A percentile compares a stretch with the other conserved stretches of the same genome.
phyloP scores from a whole-genome alignment of 768 basidiomycete species.

The Termitomyces sp. region DNA sequence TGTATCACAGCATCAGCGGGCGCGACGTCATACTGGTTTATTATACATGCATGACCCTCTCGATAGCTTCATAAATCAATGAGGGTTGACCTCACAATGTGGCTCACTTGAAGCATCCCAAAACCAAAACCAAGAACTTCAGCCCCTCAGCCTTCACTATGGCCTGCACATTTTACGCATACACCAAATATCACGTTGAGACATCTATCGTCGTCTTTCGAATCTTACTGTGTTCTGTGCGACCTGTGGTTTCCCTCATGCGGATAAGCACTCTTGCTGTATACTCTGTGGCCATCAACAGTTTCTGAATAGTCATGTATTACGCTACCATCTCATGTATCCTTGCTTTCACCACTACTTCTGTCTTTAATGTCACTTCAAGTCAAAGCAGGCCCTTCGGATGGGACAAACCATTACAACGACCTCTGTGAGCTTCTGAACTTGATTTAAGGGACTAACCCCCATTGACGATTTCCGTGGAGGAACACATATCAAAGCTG shows the following conservation, averaged over 20 bases:
- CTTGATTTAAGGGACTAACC: too few species aligned
- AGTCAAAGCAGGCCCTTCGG: conserved; percentile 13
- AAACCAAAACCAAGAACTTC: background rate
- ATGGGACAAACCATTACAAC: too few species aligned
- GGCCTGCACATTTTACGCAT: background rate
- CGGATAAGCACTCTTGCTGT: conserved; percentile 15
- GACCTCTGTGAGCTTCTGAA: too few species aligned
- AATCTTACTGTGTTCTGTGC: conserved; percentile 17
- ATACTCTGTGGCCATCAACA: conserved; percentile 13
- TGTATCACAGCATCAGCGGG: background rate
- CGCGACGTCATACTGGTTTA: background rate
- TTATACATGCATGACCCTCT: too few species aligned
- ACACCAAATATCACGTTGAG: background rate
- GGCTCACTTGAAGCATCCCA: background rate
- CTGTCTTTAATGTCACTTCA: conserved; percentile 16
- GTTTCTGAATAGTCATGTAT: conserved; percentile 16
- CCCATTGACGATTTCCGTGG: too few species aligned
- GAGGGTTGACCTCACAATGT: background rate
- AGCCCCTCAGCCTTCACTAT: background rate
- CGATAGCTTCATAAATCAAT: too few species aligned
- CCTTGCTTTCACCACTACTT: conserved; percentile 19
- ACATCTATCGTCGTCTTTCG: background rate
- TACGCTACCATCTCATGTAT: conserved; percentile 17
- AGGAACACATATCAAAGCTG: too few species aligned
- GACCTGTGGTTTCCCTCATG: conserved; percentile 17